Percentiles rank a stretch among this genome's conserved stretches.
phyloP scores from a whole-genome alignment of 2,329 filamentous ascomycete species.

The Diaporthe longicolla region DNA sequence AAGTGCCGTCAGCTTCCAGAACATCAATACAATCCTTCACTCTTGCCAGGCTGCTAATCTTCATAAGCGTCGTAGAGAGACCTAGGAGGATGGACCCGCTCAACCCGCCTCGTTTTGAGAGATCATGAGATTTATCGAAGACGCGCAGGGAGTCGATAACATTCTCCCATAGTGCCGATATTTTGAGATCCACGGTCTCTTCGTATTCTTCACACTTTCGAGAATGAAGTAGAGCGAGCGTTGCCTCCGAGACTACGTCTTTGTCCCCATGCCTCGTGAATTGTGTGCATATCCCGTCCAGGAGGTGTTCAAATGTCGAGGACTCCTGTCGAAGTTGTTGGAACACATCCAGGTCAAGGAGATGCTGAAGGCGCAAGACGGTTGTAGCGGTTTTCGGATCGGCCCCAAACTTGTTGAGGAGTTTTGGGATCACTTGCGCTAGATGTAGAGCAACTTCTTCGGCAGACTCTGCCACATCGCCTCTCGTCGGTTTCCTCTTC shows the following conservation, averaged over 20 bases:
- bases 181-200: conserved; percentile 84
- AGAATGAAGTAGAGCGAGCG: conserved; percentile 85
- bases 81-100: conserved; percentile 75
- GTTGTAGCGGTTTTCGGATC: conserved; percentile 87
- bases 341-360: conserved; percentile 89
- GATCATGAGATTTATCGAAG: conserved; percentile 78
- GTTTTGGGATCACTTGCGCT: conserved; percentile 82
- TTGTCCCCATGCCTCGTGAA: conserved; percentile 94
- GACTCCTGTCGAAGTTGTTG: conserved; percentile 90
- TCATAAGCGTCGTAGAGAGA: conserved; percentile 80
- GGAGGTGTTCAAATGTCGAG: conserved; percentile 81
- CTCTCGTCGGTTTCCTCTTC: conserved; percentile 68
- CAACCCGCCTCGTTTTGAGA: conserved; percentile 80
- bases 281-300: conserved; percentile 94
- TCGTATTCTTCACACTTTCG: conserved; percentile 89
- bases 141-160: conserved; percentile 80
- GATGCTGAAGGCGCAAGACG: conserved; percentile 87
- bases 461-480: conserved; percentile 78
- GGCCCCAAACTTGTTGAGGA: conserved; percentile 95
- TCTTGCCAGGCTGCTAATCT: conserved; percentile 84
- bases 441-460: conserved; percentile 85
- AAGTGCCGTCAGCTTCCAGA: conserved; percentile 74
- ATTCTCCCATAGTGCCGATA: conserved; percentile 89
- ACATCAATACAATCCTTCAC: conserved; percentile 83
- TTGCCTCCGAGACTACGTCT: conserved; percentile 86